phyloP scores from a whole-genome alignment of 768 basidiomycete genomes.

The Trametes cubensis region DNA sequence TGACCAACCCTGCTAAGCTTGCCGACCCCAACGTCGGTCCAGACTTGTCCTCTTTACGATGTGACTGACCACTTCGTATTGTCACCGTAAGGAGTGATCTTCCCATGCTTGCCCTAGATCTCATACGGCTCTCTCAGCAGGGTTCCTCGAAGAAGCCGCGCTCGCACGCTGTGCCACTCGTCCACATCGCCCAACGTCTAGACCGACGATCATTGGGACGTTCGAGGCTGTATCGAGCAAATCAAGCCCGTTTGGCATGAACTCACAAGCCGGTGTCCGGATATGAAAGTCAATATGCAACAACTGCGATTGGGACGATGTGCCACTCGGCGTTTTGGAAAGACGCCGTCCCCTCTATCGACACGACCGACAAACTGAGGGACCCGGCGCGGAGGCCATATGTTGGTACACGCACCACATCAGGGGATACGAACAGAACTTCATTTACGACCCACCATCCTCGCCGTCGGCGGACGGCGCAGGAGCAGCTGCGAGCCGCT shows the following conservation, averaged over 20 bases:
- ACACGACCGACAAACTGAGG: constrained; percentile 11
- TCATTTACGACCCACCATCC: constrained; percentile 17
- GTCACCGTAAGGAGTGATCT: neutral
- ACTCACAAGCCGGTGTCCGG: neutral
- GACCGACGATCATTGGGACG: neutral
- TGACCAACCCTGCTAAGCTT: neutral
- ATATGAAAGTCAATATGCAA: neutral
- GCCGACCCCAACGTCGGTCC: constrained; percentile 7
- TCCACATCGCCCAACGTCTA: neutral
- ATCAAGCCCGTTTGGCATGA: neutral
- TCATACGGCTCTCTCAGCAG: neutral
- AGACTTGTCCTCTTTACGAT: neutral
- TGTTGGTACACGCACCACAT: constrained; percentile 16
- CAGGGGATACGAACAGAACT: constrained; percentile 21
- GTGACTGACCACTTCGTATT: neutral
- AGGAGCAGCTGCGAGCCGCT: constrained; percentile 7
- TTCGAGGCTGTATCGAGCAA: constrained; percentile 1
- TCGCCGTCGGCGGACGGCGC: constrained; percentile 10
- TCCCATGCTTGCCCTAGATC: constrained; percentile 1
- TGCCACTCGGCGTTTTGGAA: constrained; percentile 10
- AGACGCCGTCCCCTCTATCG: constrained; percentile 3
- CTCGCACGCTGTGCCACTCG: constrained; percentile 10
- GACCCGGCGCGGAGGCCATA: neutral
- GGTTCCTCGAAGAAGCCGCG: neutral
- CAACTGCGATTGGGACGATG: neutral